Evolutionary conservation across 169 alveolate species (phyloP).

Genomic region (Theileria luwenshuni): DNA sequence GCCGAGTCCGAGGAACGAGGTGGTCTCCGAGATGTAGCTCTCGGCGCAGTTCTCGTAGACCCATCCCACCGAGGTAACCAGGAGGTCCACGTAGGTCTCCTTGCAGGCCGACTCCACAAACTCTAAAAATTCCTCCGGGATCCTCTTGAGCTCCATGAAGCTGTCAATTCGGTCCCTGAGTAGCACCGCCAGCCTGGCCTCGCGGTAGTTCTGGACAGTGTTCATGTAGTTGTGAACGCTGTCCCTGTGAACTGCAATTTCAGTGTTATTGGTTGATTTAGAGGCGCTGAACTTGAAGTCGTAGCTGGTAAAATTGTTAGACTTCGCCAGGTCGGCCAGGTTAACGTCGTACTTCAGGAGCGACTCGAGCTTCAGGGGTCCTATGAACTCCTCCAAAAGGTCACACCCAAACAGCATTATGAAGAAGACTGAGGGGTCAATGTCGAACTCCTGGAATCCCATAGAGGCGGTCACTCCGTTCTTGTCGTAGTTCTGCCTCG

Average conservation of each 20-base stretch:
- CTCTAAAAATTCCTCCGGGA: conserved; percentile 21
- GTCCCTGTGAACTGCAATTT: background rate
- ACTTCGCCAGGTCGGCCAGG: background rate
- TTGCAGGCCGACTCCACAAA: conserved; percentile 53
- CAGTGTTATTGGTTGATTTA: background rate
- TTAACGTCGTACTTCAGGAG: conserved; percentile 33
- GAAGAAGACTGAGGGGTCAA: conserved; percentile 68
- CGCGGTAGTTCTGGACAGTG: conserved; percentile 68
- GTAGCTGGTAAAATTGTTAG: background rate
- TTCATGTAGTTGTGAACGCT: conserved; percentile 14
- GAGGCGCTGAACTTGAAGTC: background rate
- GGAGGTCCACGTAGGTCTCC: conserved; percentile 65
- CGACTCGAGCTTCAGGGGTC: conserved; percentile 67
- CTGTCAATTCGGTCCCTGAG: conserved; percentile 56
- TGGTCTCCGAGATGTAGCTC: conserved; percentile 70
- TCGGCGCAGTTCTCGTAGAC: conserved; percentile 72
- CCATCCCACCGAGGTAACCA: conserved; percentile 80
- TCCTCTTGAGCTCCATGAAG: conserved; percentile 39
- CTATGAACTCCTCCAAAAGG: conserved; percentile 68
- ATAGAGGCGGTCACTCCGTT: conserved; percentile 60
- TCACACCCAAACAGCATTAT: conserved; percentile 77
- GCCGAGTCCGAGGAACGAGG: conserved; percentile 77
- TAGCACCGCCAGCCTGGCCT: conserved; percentile 65
- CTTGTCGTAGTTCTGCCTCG: conserved; percentile 62
- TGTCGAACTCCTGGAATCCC: conserved; percentile 39